Conservation (phyloP, 2,329 filamentous ascomycete species). For the Aspergillus sp. region DNA sequence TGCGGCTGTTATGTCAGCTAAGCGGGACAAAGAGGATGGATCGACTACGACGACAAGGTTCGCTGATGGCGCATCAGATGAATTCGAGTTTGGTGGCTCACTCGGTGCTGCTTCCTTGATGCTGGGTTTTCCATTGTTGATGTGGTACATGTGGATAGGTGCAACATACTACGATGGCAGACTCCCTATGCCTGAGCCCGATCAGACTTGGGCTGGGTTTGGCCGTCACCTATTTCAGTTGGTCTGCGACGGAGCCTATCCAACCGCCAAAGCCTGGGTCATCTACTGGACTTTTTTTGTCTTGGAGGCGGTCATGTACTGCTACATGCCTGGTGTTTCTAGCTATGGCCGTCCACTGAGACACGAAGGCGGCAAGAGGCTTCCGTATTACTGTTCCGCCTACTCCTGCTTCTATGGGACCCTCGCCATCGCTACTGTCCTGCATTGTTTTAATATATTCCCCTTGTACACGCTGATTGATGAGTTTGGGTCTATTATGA, state of each 20-base stretch:
- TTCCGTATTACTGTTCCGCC: constrained; percentile 89
- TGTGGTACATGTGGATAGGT: constrained; percentile 99
- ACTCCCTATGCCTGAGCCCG: constrained; percentile 56
- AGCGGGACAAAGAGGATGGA: no score
- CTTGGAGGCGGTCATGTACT: constrained; percentile 72
- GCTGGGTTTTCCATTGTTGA: constrained; percentile 77
- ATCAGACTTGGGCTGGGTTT: constrained; percentile 61
- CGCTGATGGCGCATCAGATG: no score
- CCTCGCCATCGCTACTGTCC: constrained; percentile 54
- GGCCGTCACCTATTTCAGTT: constrained; percentile 58
- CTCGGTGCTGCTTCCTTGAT: constrained; percentile 70
- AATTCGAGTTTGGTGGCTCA: constrained; percentile 81
- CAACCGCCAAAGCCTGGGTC: constrained; percentile 67
- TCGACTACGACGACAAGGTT: no score
- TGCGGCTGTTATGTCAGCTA: no score
- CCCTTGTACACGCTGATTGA: constrained; percentile 82
- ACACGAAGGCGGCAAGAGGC: constrained; percentile 69
- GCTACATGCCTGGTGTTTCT: constrained; percentile 76
- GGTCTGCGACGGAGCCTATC: constrained; percentile 74
- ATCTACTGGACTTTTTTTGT: constrained; percentile 94
- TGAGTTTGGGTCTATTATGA: constrained; percentile 87
- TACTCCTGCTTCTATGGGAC: constrained; percentile 79
- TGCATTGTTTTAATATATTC: constrained; percentile 78
- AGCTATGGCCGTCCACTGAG: constrained; percentile 78
- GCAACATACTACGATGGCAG: constrained; percentile 83